Evolutionary conservation across 768 basidiomycete genomes (phyloP).

Genomic region (Nevesoporus exiguus): DNA sequence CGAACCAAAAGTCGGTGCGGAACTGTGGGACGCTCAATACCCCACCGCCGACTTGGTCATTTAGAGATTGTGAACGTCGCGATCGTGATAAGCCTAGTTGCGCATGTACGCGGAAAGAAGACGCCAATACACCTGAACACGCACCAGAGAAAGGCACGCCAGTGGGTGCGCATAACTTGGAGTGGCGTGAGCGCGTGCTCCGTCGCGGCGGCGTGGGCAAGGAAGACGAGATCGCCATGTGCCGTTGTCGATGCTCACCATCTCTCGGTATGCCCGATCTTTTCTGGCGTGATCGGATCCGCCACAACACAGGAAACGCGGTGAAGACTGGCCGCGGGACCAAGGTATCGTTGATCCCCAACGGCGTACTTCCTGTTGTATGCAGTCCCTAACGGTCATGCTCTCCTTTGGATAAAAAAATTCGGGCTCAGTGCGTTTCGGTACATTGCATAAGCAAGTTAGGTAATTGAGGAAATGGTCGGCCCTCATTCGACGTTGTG

Average conservation of each 20-base stretch:
- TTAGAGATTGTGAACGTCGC: background rate
- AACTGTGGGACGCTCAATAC: slow-evolving; percentile 23
- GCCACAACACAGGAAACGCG: no score
- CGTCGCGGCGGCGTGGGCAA: slow-evolving; percentile 21
- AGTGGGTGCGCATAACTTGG: slow-evolving; percentile 21
- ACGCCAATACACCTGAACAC: slow-evolving; percentile 15
- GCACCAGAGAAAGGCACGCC: slow-evolving; percentile 27
- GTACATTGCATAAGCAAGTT: no score
- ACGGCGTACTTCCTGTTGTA: no score
- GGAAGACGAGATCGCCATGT: slow-evolving; percentile 14
- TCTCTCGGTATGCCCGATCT: background rate
- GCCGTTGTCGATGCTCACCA: slow-evolving; percentile 10
- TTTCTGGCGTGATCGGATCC: slow-evolving; percentile 5
- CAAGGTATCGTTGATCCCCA: no score
- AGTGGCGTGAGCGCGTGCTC: slow-evolving; percentile 20
- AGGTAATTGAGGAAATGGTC: no score
- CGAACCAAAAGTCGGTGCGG: slow-evolving; percentile 26
- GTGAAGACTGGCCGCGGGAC: no score
- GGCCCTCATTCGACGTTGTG: no score
- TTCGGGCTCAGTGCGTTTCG: no score
- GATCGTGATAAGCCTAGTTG: slow-evolving; percentile 15
- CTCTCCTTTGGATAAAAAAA: no score
- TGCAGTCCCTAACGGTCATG: no score
- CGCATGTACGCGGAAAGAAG: slow-evolving; percentile 19
- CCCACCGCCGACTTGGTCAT: slow-evolving; percentile 17